Evolutionary conservation across 2,329 filamentous ascomycete species (phyloP), one percentile per base, ranked within the genome.

Genomic region (Curvularia sp.): DNA sequence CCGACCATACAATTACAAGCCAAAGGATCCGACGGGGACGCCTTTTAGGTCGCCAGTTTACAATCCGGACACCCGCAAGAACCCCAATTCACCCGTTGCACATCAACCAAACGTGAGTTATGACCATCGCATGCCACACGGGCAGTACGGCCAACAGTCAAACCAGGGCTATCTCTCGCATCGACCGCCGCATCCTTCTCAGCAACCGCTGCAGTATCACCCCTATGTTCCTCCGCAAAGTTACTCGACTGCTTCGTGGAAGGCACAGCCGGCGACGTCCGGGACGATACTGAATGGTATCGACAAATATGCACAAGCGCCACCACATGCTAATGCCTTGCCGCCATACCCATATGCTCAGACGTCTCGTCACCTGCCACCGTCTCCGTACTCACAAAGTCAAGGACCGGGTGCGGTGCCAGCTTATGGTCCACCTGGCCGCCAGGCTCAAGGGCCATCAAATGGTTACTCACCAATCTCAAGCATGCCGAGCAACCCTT

Each of bases 101-200:
- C 74, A 77, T 61, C 74, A 77, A 52, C 74, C 74, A 13, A 76
- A 76, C 48, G 72, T 75, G 28, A 68, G 68, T 43, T 76, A 76
- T 53, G 73, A 76, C 43, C 66, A 75, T 55, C 66, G 73, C 18
- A 48, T 69, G 42, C 53, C 65, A 34, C 56, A 52, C 32, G 63
- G 70, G 53, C 71, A 68, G 28, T 65, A 73, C 51, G 70, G 69
- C 27, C 65, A 64, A 49, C 50, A 52, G 47, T 38, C 59, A 32
- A 56, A 65, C 38, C 64, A 61, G 30, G 56, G 57, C 13, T 68
- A 70, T 36, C 66, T 71, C 32, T 58, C 61, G 5, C 66, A 66
- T 32, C 64, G 67, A 15, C 59, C 64, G 13, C 65, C 65, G 12
- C 63, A 66, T 36, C 55, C 58, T 18, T 39, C 61, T 38, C 58